Percentiles rank a stretch among this genome's conserved stretches.
These are phyloP conservation scores for Trifolium pratense DNA, from an alignment of 306 rosid genomes.

Conservation along the genomic window DNA sequence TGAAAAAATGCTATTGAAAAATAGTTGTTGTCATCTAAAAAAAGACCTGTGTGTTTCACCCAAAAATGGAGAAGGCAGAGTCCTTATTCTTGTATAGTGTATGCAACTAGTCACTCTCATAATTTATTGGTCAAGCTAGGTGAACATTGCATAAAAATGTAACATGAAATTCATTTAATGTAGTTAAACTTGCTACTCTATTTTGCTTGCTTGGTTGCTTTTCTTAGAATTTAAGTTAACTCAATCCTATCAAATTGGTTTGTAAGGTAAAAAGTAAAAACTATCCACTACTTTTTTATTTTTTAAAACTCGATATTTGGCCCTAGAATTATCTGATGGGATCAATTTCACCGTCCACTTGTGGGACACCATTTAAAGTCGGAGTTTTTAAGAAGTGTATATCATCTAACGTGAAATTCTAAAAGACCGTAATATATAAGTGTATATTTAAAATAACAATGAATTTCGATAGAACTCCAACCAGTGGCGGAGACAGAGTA, in stretches of 20 bases:
- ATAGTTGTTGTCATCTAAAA: neutral
- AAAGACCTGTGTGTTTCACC: slow-evolving; percentile 34
- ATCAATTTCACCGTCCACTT: too few relatives aligned
- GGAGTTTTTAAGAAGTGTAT: too few relatives aligned
- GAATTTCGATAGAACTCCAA: too few relatives aligned
- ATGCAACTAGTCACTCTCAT: slow-evolving; percentile 35
- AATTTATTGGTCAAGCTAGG: slow-evolving; percentile 37
- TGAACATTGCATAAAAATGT: neutral
- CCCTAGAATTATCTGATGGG: too few relatives aligned
- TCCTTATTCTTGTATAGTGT: slow-evolving; percentile 43
- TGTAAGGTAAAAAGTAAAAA: neutral
- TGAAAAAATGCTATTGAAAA: neutral
- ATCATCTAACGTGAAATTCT: too few relatives aligned
- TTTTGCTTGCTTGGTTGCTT: slow-evolving; percentile 19
- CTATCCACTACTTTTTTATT: too few relatives aligned
- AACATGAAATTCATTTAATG: slow-evolving; percentile 42
- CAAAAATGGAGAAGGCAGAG: slow-evolving; percentile 20
- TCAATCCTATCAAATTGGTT: too few relatives aligned
- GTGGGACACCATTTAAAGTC: too few relatives aligned
- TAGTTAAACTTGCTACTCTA: slow-evolving; percentile 33
- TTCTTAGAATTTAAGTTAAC: slow-evolving; percentile 23
- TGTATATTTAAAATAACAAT: too few relatives aligned
- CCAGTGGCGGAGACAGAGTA: too few relatives aligned
- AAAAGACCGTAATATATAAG: too few relatives aligned
- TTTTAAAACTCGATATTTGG: too few relatives aligned